phyloP scores from a whole-genome alignment of 2,329 filamentous ascomycete species.

The Furcasterigmium furcatum region DNA sequence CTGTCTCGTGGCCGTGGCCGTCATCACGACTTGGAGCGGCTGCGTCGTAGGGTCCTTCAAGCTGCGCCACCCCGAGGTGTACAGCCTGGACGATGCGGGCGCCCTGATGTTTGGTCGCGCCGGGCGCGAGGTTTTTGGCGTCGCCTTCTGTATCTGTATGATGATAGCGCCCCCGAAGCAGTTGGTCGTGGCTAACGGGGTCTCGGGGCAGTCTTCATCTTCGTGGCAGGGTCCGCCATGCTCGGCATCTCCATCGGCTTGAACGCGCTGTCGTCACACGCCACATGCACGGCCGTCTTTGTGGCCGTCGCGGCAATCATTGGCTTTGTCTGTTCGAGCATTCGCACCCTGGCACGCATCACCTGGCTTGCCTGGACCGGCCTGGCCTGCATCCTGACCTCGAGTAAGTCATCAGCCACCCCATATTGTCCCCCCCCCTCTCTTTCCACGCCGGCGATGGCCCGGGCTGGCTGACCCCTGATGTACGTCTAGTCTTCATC shows the following conservation, averaged over 20 bases:
- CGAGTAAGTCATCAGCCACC: constrained; percentile 14
- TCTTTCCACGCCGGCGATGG: background rate
- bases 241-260: constrained; percentile 35
- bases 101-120: constrained; percentile 42
- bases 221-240: constrained; percentile 33
- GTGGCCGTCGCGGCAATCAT: constrained; percentile 28
- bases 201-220: constrained; percentile 16
- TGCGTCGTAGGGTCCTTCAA: constrained; percentile 50
- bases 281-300: constrained; percentile 34
- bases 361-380: constrained; percentile 29
- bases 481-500: constrained; percentile 18
- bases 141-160: constrained; percentile 28
- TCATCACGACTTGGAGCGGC: constrained; percentile 44
- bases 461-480: too few relatives aligned
- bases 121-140: constrained; percentile 38
- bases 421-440: background rate
- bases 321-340: constrained; percentile 24
- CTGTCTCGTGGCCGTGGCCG: constrained; percentile 31
- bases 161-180: too few relatives aligned
- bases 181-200: too few relatives aligned
- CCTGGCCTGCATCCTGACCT: constrained; percentile 20
- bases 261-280: constrained; percentile 35
- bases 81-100: constrained; percentile 50
- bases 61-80: constrained; percentile 42
- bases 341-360: constrained; percentile 25